These are phyloP conservation scores for Pleurotus cornucopiae DNA, from an alignment of 768 basidiomycete species.

Conservation along the genomic window DNA sequence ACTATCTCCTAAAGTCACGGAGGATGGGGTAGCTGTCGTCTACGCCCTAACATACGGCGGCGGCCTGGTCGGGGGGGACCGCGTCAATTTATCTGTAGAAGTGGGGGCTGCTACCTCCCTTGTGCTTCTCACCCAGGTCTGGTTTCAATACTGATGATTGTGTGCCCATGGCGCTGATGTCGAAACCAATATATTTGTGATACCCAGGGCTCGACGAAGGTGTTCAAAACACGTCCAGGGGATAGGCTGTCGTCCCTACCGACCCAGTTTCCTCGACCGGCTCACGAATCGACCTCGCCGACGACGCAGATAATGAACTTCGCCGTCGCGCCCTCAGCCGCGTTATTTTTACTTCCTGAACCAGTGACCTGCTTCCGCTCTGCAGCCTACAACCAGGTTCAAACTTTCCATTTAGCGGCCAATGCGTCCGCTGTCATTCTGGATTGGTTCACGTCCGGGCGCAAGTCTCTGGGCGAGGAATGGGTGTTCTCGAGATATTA, in stretches of 20 bases:
- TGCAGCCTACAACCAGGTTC: conserved; percentile 80
- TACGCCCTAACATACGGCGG: conserved; percentile 90
- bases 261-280: neutral
- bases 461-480: conserved; percentile 77
- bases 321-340: conserved; percentile 43
- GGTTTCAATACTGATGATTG: conserved; percentile 12
- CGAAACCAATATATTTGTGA: neutral
- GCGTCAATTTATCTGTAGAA: conserved; percentile 56
- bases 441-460: conserved; percentile 91
- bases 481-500: conserved; percentile 87
- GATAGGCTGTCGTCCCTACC: conserved; percentile 45
- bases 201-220: conserved; percentile 84
- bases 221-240: conserved; percentile 80
- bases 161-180: too few species aligned
- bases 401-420: conserved; percentile 61
- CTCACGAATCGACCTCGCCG: conserved; percentile 10
- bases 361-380: conserved; percentile 89
- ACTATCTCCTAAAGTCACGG: conserved; percentile 60
- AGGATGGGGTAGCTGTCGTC: conserved; percentile 54
- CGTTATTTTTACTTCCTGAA: conserved; percentile 83
- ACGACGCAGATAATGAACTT: conserved; percentile 64
- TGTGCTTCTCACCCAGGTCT: conserved; percentile 81
- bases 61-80: conserved; percentile 86
- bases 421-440: conserved; percentile 68
- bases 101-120: conserved; percentile 56